Conservation (phyloP, 768 basidiomycete species). For the Mycena indigotica region DNA sequence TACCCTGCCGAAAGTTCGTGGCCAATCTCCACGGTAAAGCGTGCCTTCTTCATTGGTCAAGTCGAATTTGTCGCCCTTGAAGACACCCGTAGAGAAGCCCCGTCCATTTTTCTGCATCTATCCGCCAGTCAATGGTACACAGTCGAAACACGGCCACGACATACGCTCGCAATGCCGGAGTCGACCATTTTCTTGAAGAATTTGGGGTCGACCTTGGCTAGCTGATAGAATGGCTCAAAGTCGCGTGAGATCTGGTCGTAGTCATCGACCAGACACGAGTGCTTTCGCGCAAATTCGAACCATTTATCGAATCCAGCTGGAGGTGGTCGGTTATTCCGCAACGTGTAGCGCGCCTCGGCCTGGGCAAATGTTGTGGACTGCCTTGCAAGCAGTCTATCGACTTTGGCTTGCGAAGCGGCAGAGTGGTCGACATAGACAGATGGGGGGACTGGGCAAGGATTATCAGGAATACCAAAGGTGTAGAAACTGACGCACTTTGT, state of each 20-base stretch:
- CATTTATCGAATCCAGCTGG: constrained; percentile 20
- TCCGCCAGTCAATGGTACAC: not conserved
- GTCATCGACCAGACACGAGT: constrained; percentile 24
- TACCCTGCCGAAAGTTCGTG: constrained; percentile 15
- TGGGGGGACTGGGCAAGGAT: too few relatives aligned
- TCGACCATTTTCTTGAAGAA: constrained; percentile 20
- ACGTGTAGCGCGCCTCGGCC: constrained; percentile 17
- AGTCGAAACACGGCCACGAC: not conserved
- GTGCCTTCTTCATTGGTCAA: constrained; percentile 17
- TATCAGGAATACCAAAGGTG: too few relatives aligned
- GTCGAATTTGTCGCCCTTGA: constrained; percentile 1
- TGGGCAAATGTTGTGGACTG: constrained; percentile 11
- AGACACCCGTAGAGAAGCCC: constrained; percentile 18
- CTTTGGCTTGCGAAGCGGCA: not conserved
- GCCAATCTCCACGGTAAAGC: constrained; percentile 22
- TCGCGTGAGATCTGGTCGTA: constrained; percentile 23
- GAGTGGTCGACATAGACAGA: too few relatives aligned
- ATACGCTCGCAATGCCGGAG: constrained; percentile 2
- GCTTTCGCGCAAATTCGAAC: constrained; percentile 13
- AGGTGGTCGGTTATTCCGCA: constrained; percentile 20
- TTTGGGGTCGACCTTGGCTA: constrained; percentile 17
- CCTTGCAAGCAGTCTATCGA: not conserved
- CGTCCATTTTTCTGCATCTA: constrained; percentile 11
- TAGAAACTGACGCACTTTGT: not conserved
- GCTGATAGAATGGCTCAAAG: constrained; percentile 24